Evolutionary conservation across 352 stramenopile species (phyloP), one percentile per base, ranked within the genome.

Genomic region (Phytophthora litchii): DNA sequence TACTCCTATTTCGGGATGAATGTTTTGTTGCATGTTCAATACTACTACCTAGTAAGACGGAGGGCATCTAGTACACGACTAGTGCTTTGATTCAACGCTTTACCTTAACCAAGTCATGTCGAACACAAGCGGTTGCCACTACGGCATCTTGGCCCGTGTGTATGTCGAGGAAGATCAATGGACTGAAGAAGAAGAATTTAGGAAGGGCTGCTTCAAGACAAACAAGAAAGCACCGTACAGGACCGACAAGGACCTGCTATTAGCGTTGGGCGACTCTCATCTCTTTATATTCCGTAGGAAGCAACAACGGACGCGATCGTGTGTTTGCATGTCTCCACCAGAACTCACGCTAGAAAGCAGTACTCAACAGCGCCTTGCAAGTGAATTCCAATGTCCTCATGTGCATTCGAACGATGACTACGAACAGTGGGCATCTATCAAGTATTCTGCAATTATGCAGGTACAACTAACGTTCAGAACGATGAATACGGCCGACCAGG

Each of bases 381-480:
- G 59, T 19, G 67, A 76, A 32, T 76, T 78, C 37, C 61, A 76
- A 19, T 84, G 75, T 48, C 72, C 75, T 5, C 72, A 84, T 19
- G 35, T 81, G 9, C 27, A 58, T 36, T 54, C 45, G 32, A 76
- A 67, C 29, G 66, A 73, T 17, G 69, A 77, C 38, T 76, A 70
- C 34, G 50, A 57, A 23, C 67, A 63, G 16, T 59, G 50, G 25
- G 65, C 70, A 5, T 52, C 60, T 11, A 76, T 80, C 47, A 51
- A 55, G 3, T 56, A 66, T 12, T 41, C 25, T 3, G n/a, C 62
- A 1, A 73, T 82, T 29, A 17, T 54, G 2, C 72, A 82, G 36
- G 69, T 85, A 21, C 67, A 67, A 4, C 62, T 85, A 37, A 80
- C 75, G 0, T 80, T 78, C 38, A 65, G 51, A 29, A 78, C 74